These are phyloP conservation scores for Termitomyces titanicus DNA, from an alignment of 768 basidiomycete genomes.

Conservation along the genomic window DNA sequence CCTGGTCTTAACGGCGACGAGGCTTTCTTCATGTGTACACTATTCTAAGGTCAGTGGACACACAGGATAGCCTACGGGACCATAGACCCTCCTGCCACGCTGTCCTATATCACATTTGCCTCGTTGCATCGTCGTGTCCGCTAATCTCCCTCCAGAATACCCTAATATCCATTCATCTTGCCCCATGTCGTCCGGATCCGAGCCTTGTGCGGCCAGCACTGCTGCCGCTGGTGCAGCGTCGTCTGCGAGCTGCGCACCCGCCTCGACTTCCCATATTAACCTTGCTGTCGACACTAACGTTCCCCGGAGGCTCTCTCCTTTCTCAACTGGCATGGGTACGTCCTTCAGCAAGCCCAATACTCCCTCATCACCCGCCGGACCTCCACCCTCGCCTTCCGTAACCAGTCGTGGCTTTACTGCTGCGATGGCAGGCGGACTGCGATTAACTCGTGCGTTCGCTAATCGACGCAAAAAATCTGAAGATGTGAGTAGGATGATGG, in stretches of 20 bases:
- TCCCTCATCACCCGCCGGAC: constrained; percentile 13
- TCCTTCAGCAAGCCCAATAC: constrained; percentile 23
- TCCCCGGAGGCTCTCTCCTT: constrained; percentile 16
- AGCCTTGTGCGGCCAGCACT: constrained; percentile 15
- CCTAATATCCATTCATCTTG: constrained; percentile 18
- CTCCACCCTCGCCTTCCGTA: constrained; percentile 19
- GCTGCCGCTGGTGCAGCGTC: constrained; percentile 26
- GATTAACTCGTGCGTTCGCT: constrained; percentile 57
- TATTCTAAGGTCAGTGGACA: constrained; percentile 10
- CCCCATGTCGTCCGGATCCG: constrained; percentile 20
- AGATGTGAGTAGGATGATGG: constrained; percentile 29
- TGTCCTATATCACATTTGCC: constrained; percentile 13
- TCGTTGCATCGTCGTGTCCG: constrained; percentile 18
- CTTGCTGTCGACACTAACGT: constrained; percentile 10
- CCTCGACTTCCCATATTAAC: constrained; percentile 37
- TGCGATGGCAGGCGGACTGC: constrained; percentile 41
- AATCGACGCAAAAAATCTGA: constrained; percentile 56
- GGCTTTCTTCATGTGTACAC: constrained; percentile 9
- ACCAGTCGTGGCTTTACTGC: constrained; percentile 30
- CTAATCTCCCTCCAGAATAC: constrained; percentile 19
- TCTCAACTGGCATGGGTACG: constrained; percentile 34
- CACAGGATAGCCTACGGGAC: background rate
- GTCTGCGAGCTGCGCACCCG: constrained; percentile 25
- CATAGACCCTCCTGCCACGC: constrained; percentile 2
- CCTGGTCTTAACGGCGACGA: background rate